Base-by-base conservation (phyloP, 441 rosid genomes). In the Biscutella auriculata region DNA sequence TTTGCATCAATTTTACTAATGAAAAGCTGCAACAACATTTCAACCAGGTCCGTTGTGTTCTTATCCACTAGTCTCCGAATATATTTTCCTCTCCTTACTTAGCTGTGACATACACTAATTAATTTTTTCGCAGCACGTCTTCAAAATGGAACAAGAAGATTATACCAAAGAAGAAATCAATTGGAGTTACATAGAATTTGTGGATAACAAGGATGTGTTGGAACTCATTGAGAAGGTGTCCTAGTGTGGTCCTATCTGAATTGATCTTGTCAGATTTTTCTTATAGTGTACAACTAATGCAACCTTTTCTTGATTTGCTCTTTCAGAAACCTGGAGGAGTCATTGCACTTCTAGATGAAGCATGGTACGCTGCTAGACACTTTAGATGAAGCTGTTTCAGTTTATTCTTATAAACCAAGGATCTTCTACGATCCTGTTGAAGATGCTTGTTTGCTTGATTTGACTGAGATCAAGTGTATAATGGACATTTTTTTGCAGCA, bases 131-230 rank as follows among this genome's bases (percentile, higher is more conserved):
- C 95, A 90, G 97, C 97, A 94, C 73, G 99, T 94, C 70, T 94
- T 94, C 73, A 94, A 94, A 82, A 94, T 88, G 99, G 99, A 94
- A 73, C 99, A 94, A 71, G 97, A 94, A 71, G 99, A 94, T 65
- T 94, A 94, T 68, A 85, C 97, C 10, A 94, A 88, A 72, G 99
- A 94, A 74, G 99, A 90, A 80, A 94, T 94, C 70, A 81, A 94
- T 47, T 94, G 99, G 99, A 94, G 97, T 81, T 95, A 95, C 78
- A 95, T 95, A 62, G 97, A 94, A 71, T 94, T 90, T 60, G 97
- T 94, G 70, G 97, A 94, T 76, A 94, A 94, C 76, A 94, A 91
- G 80, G 99, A 95, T 74, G 97, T 95, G 53, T 73, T 95, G 78
- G 99, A 95, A 71, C 82, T 95, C 65, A 95, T 95, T 62, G 97